These are phyloP conservation scores for Coemansia sp. DNA, from an alignment of 192 early-diverging fungal species.

Conservation along the genomic window DNA sequence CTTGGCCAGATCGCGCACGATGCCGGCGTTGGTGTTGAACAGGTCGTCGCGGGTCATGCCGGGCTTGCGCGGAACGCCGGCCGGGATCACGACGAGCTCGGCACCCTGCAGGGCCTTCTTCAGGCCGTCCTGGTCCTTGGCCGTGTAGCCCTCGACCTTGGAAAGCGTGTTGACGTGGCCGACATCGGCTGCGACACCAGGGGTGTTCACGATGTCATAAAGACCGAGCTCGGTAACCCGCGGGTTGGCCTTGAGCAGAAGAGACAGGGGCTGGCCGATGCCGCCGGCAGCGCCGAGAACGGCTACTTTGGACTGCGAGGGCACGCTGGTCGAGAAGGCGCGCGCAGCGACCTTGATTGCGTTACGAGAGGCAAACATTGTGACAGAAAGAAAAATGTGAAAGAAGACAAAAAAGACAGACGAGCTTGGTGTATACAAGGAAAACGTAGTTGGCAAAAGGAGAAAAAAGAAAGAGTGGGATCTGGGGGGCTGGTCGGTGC, in stretches of 20 bases:
- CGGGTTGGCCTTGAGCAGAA: constrained; percentile 89
- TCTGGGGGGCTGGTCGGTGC: neutral
- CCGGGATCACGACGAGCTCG: constrained; percentile 92
- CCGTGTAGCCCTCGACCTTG: constrained; percentile 72
- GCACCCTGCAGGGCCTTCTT: constrained; percentile 69
- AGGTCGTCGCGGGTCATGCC: constrained; percentile 99
- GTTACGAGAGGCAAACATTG: constrained; percentile 53
- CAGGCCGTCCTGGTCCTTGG: constrained; percentile 69
- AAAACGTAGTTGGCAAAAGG: neutral
- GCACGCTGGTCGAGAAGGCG: constrained; percentile 51
- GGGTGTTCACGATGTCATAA: constrained; percentile 95
- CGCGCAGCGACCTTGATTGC: constrained; percentile 43
- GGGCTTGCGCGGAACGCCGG: constrained; percentile 97
- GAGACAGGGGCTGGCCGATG: constrained; percentile 96
- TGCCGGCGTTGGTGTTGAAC: constrained; percentile 96
- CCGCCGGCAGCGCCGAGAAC: constrained; percentile 85
- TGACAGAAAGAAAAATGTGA: constrained; percentile 9
- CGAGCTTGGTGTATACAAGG: neutral
- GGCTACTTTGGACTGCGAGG: constrained; percentile 58
- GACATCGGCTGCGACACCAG: constrained; percentile 95
- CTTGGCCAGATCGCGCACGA: constrained; percentile 77
- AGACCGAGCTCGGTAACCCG: constrained; percentile 81
- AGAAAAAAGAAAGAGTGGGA: constrained; percentile 4
- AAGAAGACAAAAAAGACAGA: neutral
- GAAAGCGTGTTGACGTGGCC: constrained; percentile 87